phyloP scores from a whole-genome alignment of 2,329 filamentous ascomycete genomes.

The Lecanoromycetidae sp. region DNA sequence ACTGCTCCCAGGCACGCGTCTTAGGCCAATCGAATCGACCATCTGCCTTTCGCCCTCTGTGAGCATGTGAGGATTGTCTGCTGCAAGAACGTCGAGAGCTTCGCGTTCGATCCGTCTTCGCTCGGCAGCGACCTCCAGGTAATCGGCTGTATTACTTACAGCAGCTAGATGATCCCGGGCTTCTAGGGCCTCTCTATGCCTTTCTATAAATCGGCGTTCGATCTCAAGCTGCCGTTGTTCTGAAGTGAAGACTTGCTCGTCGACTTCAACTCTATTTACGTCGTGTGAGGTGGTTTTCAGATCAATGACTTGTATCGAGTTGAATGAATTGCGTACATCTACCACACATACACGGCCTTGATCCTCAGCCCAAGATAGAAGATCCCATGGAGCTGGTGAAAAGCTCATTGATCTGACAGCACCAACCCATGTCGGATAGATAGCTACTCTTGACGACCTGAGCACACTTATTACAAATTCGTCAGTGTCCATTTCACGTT shows the following conservation, averaged over 20 bases:
- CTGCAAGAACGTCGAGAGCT: slow-evolving; percentile 10
- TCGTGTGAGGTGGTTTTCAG: slow-evolving; percentile 19
- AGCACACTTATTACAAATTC: slow-evolving; percentile 64
- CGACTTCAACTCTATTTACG: slow-evolving; percentile 20
- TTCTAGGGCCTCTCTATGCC: slow-evolving; percentile 14
- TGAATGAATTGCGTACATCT: slow-evolving; percentile 36
- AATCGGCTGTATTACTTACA: slow-evolving; percentile 16
- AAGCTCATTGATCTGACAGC: slow-evolving; percentile 88
- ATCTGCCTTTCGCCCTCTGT: slow-evolving; percentile 33
- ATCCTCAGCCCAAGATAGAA: slow-evolving; percentile 90
- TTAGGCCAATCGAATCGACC: slow-evolving; percentile 32
- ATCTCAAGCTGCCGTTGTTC: slow-evolving; percentile 18
- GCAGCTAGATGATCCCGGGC: slow-evolving; percentile 15
- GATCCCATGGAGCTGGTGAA: slow-evolving; percentile 75
- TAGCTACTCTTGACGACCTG: slow-evolving; percentile 60
- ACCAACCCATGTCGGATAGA: slow-evolving; percentile 43
- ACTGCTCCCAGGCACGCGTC: slow-evolving; percentile 19
- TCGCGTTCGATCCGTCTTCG: slow-evolving; percentile 14
- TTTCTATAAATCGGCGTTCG: slow-evolving; percentile 16
- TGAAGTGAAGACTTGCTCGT: slow-evolving; percentile 14
- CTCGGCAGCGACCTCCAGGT: slow-evolving; percentile 17
- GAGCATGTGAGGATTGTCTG: slow-evolving; percentile 23
- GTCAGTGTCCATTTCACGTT: slow-evolving; percentile 29
- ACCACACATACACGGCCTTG: slow-evolving; percentile 41
- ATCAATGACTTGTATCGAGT: slow-evolving; percentile 32